Conservation (phyloP, 305 asterid genomes). For the Fraxinus velutina region DNA sequence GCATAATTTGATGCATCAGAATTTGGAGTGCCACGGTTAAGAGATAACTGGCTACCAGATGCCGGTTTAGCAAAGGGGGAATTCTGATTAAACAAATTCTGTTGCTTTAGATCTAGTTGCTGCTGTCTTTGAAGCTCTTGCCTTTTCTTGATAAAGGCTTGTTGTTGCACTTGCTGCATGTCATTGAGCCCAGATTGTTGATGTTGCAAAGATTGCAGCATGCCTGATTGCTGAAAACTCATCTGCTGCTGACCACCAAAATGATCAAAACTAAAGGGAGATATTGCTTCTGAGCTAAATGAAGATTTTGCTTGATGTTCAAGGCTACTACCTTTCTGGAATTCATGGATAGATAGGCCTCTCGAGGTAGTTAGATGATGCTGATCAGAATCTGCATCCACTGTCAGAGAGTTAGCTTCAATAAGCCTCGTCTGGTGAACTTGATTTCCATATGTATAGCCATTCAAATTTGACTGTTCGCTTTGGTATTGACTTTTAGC, state of each 20-base stretch:
- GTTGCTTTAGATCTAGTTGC: slow-evolving; percentile 55
- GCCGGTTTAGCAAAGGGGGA: slow-evolving; percentile 43
- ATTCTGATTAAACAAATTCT: slow-evolving; percentile 45
- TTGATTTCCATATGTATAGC: slow-evolving; percentile 58
- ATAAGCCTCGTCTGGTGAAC: slow-evolving; percentile 53
- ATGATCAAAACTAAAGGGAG: slow-evolving; percentile 68
- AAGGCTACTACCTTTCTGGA: slow-evolving; percentile 52
- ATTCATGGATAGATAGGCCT: slow-evolving; percentile 54
- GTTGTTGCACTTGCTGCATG: slow-evolving; percentile 77
- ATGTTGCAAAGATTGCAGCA: slow-evolving; percentile 62
- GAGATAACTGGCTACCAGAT: slow-evolving; percentile 53
- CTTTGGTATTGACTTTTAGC: slow-evolving; percentile 43
- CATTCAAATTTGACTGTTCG: slow-evolving; percentile 63
- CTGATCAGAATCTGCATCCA: slow-evolving; percentile 57
- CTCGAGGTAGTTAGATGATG: slow-evolving; percentile 41
- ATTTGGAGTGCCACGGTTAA: slow-evolving; percentile 44
- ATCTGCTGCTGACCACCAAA: slow-evolving; percentile 85
- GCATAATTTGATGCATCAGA: slow-evolving; percentile 45
- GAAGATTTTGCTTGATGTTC: slow-evolving; percentile 58
- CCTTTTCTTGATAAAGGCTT: slow-evolving; percentile 70
- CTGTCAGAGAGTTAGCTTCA: slow-evolving; percentile 57
- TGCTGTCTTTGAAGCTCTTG: slow-evolving; percentile 88
- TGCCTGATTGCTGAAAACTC: slow-evolving; percentile 63
- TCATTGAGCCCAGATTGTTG: slow-evolving; percentile 69
- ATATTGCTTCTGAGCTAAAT: slow-evolving; percentile 49